These are phyloP conservation scores for Colletotrichum spinosum DNA, from an alignment of 2,329 filamentous ascomycete species.

Conservation along the genomic window DNA sequence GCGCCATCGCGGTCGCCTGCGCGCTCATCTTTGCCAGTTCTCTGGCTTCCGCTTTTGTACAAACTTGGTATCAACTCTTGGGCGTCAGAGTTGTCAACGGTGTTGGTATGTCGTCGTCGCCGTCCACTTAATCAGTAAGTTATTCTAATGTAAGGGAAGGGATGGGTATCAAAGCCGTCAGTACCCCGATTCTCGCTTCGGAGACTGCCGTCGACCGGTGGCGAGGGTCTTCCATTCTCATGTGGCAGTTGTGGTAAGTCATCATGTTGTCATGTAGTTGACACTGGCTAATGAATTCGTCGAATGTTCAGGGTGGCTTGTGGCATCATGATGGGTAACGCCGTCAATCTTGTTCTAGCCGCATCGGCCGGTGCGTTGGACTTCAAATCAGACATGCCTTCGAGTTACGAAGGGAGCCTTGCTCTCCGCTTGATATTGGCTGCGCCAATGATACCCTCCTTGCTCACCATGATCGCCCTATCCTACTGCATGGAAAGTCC, in stretches of 20 bases:
- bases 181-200: not conserved
- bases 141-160: not conserved
- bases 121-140: not conserved
- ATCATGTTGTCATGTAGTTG: not conserved
- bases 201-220: slow-evolving; percentile 1
- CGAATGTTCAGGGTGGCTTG: not conserved
- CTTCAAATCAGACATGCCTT: not conserved
- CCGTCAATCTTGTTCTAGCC: not conserved
- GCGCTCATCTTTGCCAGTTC: not conserved
- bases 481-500: slow-evolving; percentile 16
- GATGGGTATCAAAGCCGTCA: not conserved
- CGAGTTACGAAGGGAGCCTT: not conserved
- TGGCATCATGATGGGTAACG: slow-evolving; percentile 7
- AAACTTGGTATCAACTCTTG: not conserved
- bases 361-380: not conserved
- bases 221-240: slow-evolving; percentile 1
- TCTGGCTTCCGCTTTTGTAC: not conserved
- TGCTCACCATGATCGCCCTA: not conserved
- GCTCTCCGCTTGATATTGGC: not conserved
- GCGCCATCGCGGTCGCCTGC: not conserved
- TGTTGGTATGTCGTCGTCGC: not conserved
- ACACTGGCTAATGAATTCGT: not conserved
- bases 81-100: not conserved
- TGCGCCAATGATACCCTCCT: not conserved
- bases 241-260: slow-evolving; percentile 2